Percentiles rank a stretch among this genome's conserved stretches.
phyloP scores from a whole-genome alignment of 164 flowering plant genomes.

The Vitis rotundifolia region DNA sequence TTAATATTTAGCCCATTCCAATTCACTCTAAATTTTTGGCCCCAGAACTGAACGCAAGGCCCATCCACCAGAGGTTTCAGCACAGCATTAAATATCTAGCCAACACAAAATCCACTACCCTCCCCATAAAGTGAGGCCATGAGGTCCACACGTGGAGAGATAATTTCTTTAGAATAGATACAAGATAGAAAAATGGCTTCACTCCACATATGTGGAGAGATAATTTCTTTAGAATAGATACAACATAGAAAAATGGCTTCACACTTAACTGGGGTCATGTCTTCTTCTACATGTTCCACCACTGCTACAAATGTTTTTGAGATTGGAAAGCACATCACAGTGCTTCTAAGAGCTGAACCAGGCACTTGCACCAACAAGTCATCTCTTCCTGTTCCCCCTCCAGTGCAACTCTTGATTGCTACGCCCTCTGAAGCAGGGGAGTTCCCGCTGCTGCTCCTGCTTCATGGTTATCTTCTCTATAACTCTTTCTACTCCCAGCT shows the following conservation, averaged over 20 bases:
- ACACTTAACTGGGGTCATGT: background rate
- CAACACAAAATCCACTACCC: background rate
- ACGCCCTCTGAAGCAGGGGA: constrained; percentile 47
- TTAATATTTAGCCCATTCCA: too few relatives aligned
- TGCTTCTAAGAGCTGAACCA: constrained; percentile 9
- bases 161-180: background rate
- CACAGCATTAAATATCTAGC: too few relatives aligned
- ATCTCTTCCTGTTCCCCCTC: constrained; percentile 31
- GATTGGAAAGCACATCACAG: constrained; percentile 20
- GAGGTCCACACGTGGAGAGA: background rate
- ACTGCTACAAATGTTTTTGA: constrained; percentile 18
- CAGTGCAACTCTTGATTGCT: constrained; percentile 60
- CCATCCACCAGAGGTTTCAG: too few relatives aligned
- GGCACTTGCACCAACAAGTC: background rate
- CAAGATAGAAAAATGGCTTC: background rate
- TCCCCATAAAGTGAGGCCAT: background rate
- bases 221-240: background rate
- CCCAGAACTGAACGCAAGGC: too few relatives aligned
- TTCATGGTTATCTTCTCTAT: constrained; percentile 77
- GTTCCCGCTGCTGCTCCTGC: constrained; percentile 61
- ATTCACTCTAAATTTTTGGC: too few relatives aligned
- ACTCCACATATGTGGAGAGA: background rate
- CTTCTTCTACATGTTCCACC: constrained; percentile 10
- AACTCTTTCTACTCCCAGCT: constrained; percentile 89
- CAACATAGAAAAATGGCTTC: background rate